Evolutionary conservation across 2,329 filamentous ascomycete species (phyloP).

Genomic region (Tetracladium maxilliforme): DNA sequence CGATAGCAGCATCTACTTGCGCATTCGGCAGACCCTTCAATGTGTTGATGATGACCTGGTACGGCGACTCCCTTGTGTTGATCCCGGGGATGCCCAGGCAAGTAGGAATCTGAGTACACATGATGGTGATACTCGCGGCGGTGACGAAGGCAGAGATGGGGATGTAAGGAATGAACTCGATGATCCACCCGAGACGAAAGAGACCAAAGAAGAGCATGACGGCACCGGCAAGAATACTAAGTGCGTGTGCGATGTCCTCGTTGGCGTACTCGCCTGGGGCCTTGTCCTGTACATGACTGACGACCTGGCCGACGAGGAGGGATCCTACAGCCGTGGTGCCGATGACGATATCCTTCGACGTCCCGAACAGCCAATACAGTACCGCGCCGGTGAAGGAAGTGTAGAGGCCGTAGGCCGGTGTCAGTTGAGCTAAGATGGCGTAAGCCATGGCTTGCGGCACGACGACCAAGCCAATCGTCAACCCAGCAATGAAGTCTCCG

Average conservation of each 20-base stretch:
- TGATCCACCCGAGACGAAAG: slow-evolving; percentile 33
- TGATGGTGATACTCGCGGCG: slow-evolving; percentile 33
- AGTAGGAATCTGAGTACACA: slow-evolving; percentile 31
- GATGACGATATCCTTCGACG: slow-evolving; percentile 75
- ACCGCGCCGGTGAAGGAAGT: slow-evolving; percentile 21
- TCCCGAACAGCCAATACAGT: slow-evolving; percentile 53
- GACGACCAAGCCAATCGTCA: slow-evolving; percentile 47
- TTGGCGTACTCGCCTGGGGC: slow-evolving; percentile 24
- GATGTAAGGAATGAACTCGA: slow-evolving; percentile 37
- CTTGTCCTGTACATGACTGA: slow-evolving; percentile 26
- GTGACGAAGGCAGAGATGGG: slow-evolving; percentile 40
- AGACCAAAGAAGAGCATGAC: slow-evolving; percentile 34
- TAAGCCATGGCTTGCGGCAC: slow-evolving; percentile 41
- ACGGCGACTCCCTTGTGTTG: slow-evolving; percentile 32
- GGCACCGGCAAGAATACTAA: slow-evolving; percentile 30
- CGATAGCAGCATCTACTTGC: slow-evolving; percentile 58
- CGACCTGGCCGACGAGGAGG: slow-evolving; percentile 45
- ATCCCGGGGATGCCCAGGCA: slow-evolving; percentile 33
- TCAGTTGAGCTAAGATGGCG: slow-evolving; percentile 30
- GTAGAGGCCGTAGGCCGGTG: slow-evolving; percentile 31
- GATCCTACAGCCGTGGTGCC: slow-evolving; percentile 60
- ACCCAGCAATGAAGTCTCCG: slow-evolving; percentile 61
- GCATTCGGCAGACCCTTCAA: slow-evolving; percentile 29
- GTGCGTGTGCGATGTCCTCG: slow-evolving; percentile 30
- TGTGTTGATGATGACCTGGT: slow-evolving; percentile 34